Percentiles rank a stretch among this genome's conserved stretches.
These are phyloP conservation scores for Acer saccharum DNA, from an alignment of 345 rosid genomes.

Conservation along the genomic window DNA sequence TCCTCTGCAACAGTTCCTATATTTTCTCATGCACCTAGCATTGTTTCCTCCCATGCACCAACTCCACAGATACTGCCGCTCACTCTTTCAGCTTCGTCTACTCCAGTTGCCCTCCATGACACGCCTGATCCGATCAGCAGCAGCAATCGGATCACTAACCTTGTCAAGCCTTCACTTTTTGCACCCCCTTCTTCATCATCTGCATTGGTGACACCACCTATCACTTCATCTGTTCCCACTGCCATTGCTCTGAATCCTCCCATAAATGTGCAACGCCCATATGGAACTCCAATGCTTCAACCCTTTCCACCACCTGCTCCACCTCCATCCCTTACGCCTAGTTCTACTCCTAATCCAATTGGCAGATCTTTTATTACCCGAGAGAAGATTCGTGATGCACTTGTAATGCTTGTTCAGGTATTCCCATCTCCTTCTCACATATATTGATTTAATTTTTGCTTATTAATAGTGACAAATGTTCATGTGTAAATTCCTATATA, in stretches of 20 bases:
- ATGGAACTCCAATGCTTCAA: constrained; percentile 70
- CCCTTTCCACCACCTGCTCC: constrained; percentile 74
- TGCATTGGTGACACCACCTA: constrained; percentile 42
- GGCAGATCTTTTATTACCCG: constrained; percentile 42
- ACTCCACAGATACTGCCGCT: constrained; percentile 38
- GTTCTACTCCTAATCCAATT: constrained; percentile 20
- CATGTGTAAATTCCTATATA: background rate
- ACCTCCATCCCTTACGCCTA: constrained; percentile 63
- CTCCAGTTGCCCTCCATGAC: constrained; percentile 33
- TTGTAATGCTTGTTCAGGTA: constrained; percentile 67
- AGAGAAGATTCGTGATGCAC: constrained; percentile 65
- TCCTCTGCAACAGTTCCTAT: constrained; percentile 39
- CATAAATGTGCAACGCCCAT: constrained; percentile 54
- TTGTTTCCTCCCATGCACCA: constrained; percentile 31
- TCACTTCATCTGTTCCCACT: constrained; percentile 42
- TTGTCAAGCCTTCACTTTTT: constrained; percentile 62
- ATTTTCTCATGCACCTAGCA: constrained; percentile 35
- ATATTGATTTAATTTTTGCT: background rate
- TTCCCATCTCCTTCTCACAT: background rate
- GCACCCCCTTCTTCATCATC: constrained; percentile 51
- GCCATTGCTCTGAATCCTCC: constrained; percentile 47
- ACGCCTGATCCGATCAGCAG: constrained; percentile 38
- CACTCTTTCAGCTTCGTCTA: constrained; percentile 40
- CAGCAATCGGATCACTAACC: constrained; percentile 45
- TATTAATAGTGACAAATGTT: background rate